Evolutionary conservation across 345 rosid species (phyloP).

Genomic region (Mallotus nudiflorus): DNA sequence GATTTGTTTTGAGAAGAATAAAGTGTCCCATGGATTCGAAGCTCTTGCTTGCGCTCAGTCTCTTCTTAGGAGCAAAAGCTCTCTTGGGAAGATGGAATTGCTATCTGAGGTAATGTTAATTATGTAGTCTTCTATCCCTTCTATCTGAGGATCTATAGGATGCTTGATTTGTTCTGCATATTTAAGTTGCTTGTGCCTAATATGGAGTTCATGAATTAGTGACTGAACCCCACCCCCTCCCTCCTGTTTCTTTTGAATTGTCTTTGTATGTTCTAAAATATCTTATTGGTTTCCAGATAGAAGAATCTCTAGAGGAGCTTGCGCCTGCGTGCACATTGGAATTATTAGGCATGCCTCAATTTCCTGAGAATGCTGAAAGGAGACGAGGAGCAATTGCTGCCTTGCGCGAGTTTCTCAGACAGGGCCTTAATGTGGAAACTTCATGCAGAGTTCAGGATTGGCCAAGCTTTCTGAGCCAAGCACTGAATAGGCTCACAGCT

Average conservation of each 20-base stretch:
- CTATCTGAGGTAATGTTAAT: slow-evolving; percentile 61
- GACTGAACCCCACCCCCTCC: too few species aligned
- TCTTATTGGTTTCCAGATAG: slow-evolving; percentile 54
- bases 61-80: slow-evolving; percentile 78
- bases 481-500: slow-evolving; percentile 75
- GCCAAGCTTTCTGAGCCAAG: slow-evolving; percentile 79
- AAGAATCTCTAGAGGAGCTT: slow-evolving; percentile 96
- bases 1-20: slow-evolving; percentile 77
- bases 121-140: neutral
- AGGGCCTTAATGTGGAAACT: slow-evolving; percentile 88
- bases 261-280: slow-evolving; percentile 13
- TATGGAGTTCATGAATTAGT: neutral
- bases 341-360: slow-evolving; percentile 71
- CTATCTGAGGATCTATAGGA: neutral
- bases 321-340: slow-evolving; percentile 99
- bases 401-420: slow-evolving; percentile 79
- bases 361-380: slow-evolving; percentile 81
- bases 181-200: neutral
- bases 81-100: slow-evolving; percentile 73
- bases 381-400: slow-evolving; percentile 93
- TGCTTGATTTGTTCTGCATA: slow-evolving; percentile 3
- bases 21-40: slow-evolving; percentile 89
- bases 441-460: slow-evolving; percentile 86
- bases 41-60: slow-evolving; percentile 95
- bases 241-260: neutral